Evolutionary conservation across 1,284 basidiomycete genomes (phyloP), one percentile per base, ranked within the genome.

Genomic region (Leccinum pachyderme): DNA sequence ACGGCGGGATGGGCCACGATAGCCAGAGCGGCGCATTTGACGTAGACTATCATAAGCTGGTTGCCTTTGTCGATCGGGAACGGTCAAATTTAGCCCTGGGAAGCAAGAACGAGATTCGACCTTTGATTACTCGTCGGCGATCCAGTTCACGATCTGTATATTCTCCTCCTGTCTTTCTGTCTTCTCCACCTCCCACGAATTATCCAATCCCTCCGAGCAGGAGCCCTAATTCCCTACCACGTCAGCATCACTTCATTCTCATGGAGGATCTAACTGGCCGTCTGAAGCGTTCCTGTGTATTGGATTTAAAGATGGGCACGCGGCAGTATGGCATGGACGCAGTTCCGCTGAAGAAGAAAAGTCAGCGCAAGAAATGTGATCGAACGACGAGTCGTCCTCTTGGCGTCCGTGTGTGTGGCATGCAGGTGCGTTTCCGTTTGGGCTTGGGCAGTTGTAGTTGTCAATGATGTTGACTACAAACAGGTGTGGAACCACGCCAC

Each of bases 261-360:
- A 96, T 99, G 93, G 96, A 99, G 73, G 97, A 99, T 69, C 77
- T 99, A 45, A 99, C 96, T 1, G 97, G 97, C 22, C 80, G 91
- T n/a, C 75, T 98, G 63, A 95, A 91, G 71, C 86, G 85, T 51
- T 93, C 97, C 4, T 99, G 96, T 68, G 97, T 99, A 43, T 83
- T 99, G 61, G 96, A 99, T 73, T 78, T 99, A 65, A 99, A 99
- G 80, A 99, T 99, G 96, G 96, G 96, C 12, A 98, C 95, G 32
- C 81, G 96, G 43, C 96, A 99, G 75, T 98, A 99, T 73, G 97
- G 97, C 13, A 91, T 97, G 73, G 93, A 98, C 66, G 96, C 96
- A 24, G 93, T 91, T 4, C 78, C 87, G 0, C 81, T 86, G 54
- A 99, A 99, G 79, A 98, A 97, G 81, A 91, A 89, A 75, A 97